Percentiles rank a stretch among this genome's conserved stretches.
Evolutionary conservation across 352 stramenopile species (phyloP).

Genomic region (Halophytophthora batemanensis): DNA sequence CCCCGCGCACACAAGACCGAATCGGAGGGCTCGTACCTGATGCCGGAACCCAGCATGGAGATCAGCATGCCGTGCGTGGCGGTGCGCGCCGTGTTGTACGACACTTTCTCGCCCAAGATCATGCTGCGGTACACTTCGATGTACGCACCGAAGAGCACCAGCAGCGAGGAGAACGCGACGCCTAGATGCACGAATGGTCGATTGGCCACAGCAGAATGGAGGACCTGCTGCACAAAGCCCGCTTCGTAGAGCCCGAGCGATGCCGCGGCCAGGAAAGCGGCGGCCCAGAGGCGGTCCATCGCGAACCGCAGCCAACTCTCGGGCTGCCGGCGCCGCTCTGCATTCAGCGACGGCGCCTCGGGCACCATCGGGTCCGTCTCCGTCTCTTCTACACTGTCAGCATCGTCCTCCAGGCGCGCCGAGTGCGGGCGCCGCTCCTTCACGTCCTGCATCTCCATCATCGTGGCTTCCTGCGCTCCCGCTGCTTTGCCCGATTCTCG

Average conservation of each 20-base stretch:
- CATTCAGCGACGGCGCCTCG: constrained; percentile 7
- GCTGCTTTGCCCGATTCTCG: constrained; percentile 4
- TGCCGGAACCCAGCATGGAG: constrained; percentile 50
- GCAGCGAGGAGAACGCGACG: constrained; percentile 45
- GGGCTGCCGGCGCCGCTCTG: constrained; percentile 15
- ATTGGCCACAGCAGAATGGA: constrained; percentile 49
- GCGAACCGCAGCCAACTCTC: constrained; percentile 41
- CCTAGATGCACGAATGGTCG: constrained; percentile 51
- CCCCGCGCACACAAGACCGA: too few species aligned
- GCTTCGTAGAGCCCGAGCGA: constrained; percentile 53
- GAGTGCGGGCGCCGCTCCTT: constrained; percentile 36
- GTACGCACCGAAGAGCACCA: constrained; percentile 62
- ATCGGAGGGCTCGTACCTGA: too few species aligned
- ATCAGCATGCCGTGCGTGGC: constrained; percentile 67
- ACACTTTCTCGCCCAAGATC: constrained; percentile 52
- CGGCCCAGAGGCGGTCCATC: constrained; percentile 53
- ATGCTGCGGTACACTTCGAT: constrained; percentile 72
- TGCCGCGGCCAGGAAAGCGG: constrained; percentile 52
- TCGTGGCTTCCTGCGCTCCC: constrained; percentile 26
- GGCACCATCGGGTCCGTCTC: constrained; percentile 47
- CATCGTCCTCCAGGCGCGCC: constrained; percentile 5
- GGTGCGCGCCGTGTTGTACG: constrained; percentile 57
- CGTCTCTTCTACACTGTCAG: constrained; percentile 5
- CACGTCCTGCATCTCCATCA: constrained; percentile 66
- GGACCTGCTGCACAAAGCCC: constrained; percentile 51